Evolutionary conservation across 2,329 filamentous ascomycete species (phyloP).

Genomic region (Verticillium klebahnii): DNA sequence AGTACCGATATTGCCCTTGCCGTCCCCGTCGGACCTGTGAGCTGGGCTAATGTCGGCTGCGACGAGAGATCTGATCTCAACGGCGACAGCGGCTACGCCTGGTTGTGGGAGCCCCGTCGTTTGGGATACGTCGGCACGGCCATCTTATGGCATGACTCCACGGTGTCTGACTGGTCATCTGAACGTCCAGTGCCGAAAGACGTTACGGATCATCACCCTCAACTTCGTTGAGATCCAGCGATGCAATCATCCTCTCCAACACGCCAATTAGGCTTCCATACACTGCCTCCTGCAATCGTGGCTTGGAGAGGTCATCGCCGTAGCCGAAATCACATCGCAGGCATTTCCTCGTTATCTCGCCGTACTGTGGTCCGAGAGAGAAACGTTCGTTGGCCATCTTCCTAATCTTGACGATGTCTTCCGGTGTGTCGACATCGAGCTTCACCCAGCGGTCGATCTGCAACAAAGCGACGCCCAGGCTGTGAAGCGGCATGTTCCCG

Average conservation of each 20-base stretch:
- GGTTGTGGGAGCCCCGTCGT: too few relatives aligned
- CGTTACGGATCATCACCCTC: not conserved
- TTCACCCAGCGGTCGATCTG: slow-evolving; percentile 19
- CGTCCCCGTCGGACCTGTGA: too few relatives aligned
- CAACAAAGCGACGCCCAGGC: slow-evolving; percentile 20
- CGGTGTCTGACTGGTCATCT: too few relatives aligned
- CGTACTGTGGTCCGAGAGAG: slow-evolving; percentile 14
- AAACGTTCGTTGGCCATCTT: slow-evolving; percentile 8
- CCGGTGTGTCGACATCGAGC: slow-evolving; percentile 7
- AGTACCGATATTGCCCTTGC: too few relatives aligned
- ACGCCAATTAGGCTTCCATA: slow-evolving; percentile 5
- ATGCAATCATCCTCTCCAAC: slow-evolving; percentile 11
- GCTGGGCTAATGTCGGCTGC: too few relatives aligned
- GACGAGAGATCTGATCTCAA: too few relatives aligned
- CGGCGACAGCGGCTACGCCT: too few relatives aligned
- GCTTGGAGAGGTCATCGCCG: slow-evolving; percentile 4
- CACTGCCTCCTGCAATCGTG: slow-evolving; percentile 8
- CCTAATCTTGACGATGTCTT: slow-evolving; percentile 17
- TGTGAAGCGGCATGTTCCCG: slow-evolving; percentile 18
- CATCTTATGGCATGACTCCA: too few relatives aligned
- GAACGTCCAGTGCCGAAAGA: not conserved
- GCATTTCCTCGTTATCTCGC: slow-evolving; percentile 18
- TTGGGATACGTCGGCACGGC: too few relatives aligned
- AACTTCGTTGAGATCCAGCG: slow-evolving; percentile 4
- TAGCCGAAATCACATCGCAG: slow-evolving; percentile 20